Evolutionary conservation across 257 asterid species (phyloP).

Genomic region (Mentha longifolia): DNA sequence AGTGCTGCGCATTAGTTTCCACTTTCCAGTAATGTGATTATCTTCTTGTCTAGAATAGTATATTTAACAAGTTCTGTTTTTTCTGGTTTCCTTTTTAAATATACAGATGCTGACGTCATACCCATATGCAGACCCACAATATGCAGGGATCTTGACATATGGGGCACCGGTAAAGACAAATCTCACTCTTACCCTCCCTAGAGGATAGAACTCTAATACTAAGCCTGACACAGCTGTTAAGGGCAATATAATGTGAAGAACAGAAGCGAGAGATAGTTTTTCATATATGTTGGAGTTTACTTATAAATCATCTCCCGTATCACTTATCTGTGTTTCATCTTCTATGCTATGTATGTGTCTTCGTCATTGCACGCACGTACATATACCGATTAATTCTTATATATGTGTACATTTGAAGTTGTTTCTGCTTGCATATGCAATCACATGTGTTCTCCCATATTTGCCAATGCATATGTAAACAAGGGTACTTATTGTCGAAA

Average conservation of each 20-base stretch:
- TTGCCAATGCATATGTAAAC: neutral
- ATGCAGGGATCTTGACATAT: conserved; percentile 64
- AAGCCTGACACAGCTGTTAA: conserved; percentile 6
- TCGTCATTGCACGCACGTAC: neutral
- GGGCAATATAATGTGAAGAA: neutral
- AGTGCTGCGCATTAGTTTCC: neutral
- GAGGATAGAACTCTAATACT: neutral
- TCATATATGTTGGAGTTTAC: conserved; percentile 10
- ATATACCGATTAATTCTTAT: neutral
- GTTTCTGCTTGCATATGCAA: neutral
- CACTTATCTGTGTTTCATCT: neutral
- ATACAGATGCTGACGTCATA: conserved; percentile 75
- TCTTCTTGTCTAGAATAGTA: conserved; percentile 1
- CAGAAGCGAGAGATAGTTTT: neutral
- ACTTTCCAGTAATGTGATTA: neutral
- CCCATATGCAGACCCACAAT: conserved; percentile 70
- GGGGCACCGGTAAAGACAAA: conserved; percentile 69
- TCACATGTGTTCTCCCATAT: neutral
- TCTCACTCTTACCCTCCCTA: conserved; percentile 11
- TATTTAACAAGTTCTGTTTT: neutral
- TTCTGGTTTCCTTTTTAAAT: neutral
- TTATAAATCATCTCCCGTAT: neutral
- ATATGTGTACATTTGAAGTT: neutral
- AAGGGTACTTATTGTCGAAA: neutral
- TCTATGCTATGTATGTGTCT: neutral